phyloP scores from a whole-genome alignment of 177 flowering plant species.

The Telopea speciosissima region DNA sequence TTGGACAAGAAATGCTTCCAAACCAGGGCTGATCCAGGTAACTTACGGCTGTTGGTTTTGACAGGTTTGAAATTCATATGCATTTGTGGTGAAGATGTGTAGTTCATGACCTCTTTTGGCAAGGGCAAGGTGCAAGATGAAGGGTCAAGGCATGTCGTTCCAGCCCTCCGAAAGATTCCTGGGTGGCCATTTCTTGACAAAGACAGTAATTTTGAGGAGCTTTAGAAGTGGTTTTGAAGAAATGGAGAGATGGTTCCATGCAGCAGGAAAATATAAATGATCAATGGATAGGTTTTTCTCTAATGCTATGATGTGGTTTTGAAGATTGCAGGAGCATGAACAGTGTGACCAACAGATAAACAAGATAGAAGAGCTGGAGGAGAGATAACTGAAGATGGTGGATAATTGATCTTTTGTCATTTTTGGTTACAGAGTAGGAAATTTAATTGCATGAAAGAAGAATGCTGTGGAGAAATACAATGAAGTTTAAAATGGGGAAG shows the following conservation, averaged over 20 bases:
- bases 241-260: slow-evolving; percentile 64
- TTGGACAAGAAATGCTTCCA: slow-evolving; percentile 55
- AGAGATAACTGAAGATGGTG: slow-evolving; percentile 16
- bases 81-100: slow-evolving; percentile 43
- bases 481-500: no score
- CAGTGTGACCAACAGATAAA: slow-evolving; percentile 38
- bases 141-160: slow-evolving; percentile 78
- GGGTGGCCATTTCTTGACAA: slow-evolving; percentile 66
- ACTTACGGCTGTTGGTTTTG: slow-evolving; percentile 49
- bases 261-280: slow-evolving; percentile 35
- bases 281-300: slow-evolving; percentile 17
- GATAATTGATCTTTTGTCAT: slow-evolving; percentile 37
- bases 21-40: slow-evolving; percentile 49
- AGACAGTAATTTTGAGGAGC: slow-evolving; percentile 56
- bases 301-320: slow-evolving; percentile 4
- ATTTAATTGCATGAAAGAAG: not conserved
- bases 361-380: no score
- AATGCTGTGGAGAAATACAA: no score
- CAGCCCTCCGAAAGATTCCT: slow-evolving; percentile 57
- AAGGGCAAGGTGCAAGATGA: slow-evolving; percentile 44
- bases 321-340: slow-evolving; percentile 20
- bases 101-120: slow-evolving; percentile 69
- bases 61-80: slow-evolving; percentile 51
- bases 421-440: not conserved
- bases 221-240: slow-evolving; percentile 29